Conservation (phyloP, 2,329 filamentous ascomycete species). For the Periconia sp. region DNA sequence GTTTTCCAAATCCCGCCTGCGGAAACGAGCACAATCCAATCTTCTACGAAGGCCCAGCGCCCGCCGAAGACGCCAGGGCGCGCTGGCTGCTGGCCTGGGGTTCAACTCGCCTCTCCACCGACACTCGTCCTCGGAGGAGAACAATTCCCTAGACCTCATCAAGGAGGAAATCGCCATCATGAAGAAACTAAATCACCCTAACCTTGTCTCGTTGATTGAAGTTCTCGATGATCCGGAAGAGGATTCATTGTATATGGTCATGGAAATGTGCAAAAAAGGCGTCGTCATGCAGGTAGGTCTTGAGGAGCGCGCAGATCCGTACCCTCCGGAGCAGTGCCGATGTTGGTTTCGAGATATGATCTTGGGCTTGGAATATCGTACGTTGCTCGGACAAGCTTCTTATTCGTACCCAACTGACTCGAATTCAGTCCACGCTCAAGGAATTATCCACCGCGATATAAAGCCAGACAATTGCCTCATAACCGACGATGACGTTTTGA, state of each 20-base stretch:
- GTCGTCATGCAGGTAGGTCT: conserved; percentile 95
- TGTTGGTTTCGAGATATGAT: conserved; percentile 95
- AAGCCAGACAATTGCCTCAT: conserved; percentile 96
- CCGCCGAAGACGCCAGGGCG: conserved; percentile 55
- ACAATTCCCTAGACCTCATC: conserved; percentile 81
- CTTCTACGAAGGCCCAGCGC: conserved; percentile 69
- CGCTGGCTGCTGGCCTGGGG: conserved; percentile 53
- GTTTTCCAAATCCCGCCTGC: conserved; percentile 88
- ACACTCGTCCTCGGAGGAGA: conserved; percentile 59
- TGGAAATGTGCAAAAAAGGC: conserved; percentile 98
- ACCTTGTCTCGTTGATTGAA: conserved; percentile 90
- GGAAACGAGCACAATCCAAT: conserved; percentile 88
- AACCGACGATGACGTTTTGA: conserved; percentile 88
- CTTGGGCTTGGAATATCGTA: conserved; percentile 88
- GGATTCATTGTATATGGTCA: conserved; percentile 96
- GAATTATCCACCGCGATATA: conserved; percentile 94
- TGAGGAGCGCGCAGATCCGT: conserved; percentile 79
- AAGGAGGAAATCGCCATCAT: conserved; percentile 97
- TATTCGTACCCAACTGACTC: conserved; percentile 15
- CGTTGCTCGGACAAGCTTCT: conserved; percentile 38
- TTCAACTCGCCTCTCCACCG: conserved; percentile 67
- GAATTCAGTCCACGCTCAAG: conserved; percentile 79
- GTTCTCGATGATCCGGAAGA: conserved; percentile 94
- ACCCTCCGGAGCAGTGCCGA: conserved; percentile 78
- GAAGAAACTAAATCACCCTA: conserved; percentile 96